Percentiles rank a stretch among this genome's conserved stretches.
Conservation (phyloP, 345 rosid species). For the Rhizophora mangle region DNA sequence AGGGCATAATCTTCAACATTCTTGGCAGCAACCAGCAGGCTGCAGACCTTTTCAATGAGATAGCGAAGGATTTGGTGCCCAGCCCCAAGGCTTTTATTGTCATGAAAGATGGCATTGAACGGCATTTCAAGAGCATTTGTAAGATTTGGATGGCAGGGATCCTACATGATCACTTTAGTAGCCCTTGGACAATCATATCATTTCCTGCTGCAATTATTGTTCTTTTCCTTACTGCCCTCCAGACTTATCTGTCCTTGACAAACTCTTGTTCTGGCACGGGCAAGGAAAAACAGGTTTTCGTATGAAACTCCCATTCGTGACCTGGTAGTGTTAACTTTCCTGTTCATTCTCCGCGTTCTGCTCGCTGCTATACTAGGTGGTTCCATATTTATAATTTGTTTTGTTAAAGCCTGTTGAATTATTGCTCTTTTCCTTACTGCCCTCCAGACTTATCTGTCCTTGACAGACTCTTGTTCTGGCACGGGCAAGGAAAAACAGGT, state of each 20-base stretch:
- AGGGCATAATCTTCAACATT: not conserved
- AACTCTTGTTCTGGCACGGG: not conserved
- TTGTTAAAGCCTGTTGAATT: too few species aligned
- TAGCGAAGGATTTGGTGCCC: conserved; percentile 8
- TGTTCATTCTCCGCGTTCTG: too few species aligned
- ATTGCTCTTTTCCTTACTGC: too few species aligned
- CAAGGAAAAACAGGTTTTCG: not conserved
- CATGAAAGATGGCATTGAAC: not conserved
- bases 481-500: not conserved
- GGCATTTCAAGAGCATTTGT: not conserved
- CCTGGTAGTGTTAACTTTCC: not conserved
- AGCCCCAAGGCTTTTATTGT: not conserved
- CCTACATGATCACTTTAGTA: conserved; percentile 11
- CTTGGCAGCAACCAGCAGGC: conserved; percentile 22
- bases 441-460: not conserved
- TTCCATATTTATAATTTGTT: too few species aligned
- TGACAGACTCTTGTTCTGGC: not conserved
- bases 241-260: not conserved
- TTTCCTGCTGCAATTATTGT: not conserved
- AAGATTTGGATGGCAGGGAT: conserved; percentile 1
- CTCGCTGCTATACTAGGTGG: too few species aligned
- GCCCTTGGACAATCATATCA: conserved; percentile 16
- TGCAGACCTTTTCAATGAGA: conserved; percentile 14
- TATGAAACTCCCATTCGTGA: not conserved
- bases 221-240: not conserved